These are phyloP conservation scores for Streptanthus diversifolius DNA, from an alignment of 345 rosid species.

Conservation along the genomic window DNA sequence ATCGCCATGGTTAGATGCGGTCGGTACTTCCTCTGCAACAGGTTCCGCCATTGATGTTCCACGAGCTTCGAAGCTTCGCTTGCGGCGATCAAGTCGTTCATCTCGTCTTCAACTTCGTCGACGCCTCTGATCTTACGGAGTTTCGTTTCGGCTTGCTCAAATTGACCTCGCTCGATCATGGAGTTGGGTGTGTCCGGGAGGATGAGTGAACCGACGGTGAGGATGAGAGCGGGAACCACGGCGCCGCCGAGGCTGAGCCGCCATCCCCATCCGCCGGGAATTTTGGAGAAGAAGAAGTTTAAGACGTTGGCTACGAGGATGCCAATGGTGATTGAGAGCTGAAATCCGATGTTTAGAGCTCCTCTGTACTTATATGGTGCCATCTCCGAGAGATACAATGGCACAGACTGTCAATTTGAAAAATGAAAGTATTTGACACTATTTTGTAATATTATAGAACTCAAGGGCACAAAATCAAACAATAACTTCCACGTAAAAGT, in stretches of 20 bases:
- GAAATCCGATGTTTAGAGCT: conserved; percentile 80
- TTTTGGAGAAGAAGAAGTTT: conserved; percentile 70
- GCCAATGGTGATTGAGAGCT: conserved; percentile 71
- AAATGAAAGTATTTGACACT: neutral
- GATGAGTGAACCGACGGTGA: conserved; percentile 61
- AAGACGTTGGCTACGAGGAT: conserved; percentile 64
- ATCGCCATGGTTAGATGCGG: conserved; percentile 80
- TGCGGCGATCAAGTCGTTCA: conserved; percentile 58
- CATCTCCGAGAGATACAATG: conserved; percentile 91
- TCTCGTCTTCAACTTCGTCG: conserved; percentile 56
- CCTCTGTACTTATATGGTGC: conserved; percentile 90
- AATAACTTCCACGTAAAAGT: neutral
- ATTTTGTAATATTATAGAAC: neutral
- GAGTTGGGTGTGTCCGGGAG: conserved; percentile 92
- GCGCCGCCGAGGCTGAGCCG: conserved; percentile 85
- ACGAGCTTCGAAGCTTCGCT: conserved; percentile 66
- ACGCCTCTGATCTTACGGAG: conserved; percentile 61
- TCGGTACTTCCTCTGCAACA: conserved; percentile 64
- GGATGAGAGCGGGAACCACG: conserved; percentile 80
- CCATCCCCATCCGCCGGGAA: conserved; percentile 85
- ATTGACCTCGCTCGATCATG: conserved; percentile 74
- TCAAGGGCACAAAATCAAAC: neutral
- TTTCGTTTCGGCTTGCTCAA: conserved; percentile 45
- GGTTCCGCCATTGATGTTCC: conserved; percentile 66
- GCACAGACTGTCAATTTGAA: conserved; percentile 56